Base-by-base conservation (phyloP, 352 stramenopile species). In the Blastocystis sp. region DNA sequence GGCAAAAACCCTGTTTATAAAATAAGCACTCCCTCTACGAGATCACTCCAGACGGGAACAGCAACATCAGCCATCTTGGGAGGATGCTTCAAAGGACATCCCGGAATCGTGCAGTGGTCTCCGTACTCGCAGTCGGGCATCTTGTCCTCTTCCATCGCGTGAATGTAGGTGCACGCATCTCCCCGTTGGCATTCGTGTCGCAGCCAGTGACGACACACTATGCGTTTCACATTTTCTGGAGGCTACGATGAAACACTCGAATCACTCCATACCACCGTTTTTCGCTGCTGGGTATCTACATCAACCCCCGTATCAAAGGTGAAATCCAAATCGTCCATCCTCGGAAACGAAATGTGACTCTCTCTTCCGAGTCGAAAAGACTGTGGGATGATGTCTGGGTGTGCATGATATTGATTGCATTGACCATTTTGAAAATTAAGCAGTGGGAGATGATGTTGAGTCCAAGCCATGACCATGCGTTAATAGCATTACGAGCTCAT, bases 1-100 rank as follows among this genome's bases (percentile, higher is more conserved):
- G 65, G 34, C 65, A 76, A 41, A 76, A 76, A 19, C 65, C 65
- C 52, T 76, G 65, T 52, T 76, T 76, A 38, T 76, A 76, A n/a
- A 76, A 76, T n/a, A 76, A 38, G 38, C 65, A 76, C 65, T 76
- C 65, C 38, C 34, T 43, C 65, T 76, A 76, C 34, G 23, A 19
- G 52, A 43, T 41, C 10, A 19, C 23, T 23, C 7, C 10, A 9
- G 4, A 21, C 19, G 11, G 4, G 19, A 19, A 59, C n/a, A n/a
- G 7, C 14, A 11, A 76, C 65, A 11, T 76, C 38, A 53, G 11
- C 9, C 9, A 53, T 9, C 14, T 52, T 43, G 23, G 65, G 65
- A 52, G 65, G 65, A 23, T 76, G 65, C 34, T 76, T 76, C 7
- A 76, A 76, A 11, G 11, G 41, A 38, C 65, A 76, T 21, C 43